phyloP scores from a whole-genome alignment of 2,329 filamentous ascomycete genomes.

The Calonectria ilicicola region DNA sequence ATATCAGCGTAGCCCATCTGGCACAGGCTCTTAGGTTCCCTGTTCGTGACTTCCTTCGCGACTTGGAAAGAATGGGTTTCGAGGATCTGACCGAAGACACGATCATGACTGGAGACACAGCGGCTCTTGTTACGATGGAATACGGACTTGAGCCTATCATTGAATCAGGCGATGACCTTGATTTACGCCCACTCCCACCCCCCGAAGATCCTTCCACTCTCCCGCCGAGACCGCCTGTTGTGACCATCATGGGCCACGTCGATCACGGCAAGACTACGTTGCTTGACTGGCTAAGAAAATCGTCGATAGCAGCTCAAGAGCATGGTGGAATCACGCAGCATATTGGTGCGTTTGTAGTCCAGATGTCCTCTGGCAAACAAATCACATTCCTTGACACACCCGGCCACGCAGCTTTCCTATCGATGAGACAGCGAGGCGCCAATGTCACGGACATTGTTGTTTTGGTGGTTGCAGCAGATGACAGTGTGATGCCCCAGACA shows the following conservation, averaged over 20 bases:
- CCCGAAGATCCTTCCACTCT: slow-evolving; percentile 76
- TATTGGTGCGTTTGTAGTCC: slow-evolving; percentile 96
- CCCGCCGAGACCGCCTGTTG: slow-evolving; percentile 86
- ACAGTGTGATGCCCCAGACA: slow-evolving; percentile 97
- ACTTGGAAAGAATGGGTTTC: slow-evolving; percentile 89
- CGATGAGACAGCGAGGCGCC: slow-evolving; percentile 95
- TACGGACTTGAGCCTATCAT: slow-evolving; percentile 91
- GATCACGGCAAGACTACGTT: slow-evolving; percentile 99
- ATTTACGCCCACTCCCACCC: slow-evolving; percentile 77
- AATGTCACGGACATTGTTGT: slow-evolving; percentile 98
- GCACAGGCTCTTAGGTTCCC: slow-evolving; percentile 80
- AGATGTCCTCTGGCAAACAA: slow-evolving; percentile 84
- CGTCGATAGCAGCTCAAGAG: slow-evolving; percentile 89
- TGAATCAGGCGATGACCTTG: slow-evolving; percentile 72
- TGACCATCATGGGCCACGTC: slow-evolving; percentile 99
- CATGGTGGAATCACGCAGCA: slow-evolving; percentile 98
- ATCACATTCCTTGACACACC: slow-evolving; percentile 98
- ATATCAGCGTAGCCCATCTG: slow-evolving; percentile 88
- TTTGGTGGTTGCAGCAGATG: slow-evolving; percentile 94
- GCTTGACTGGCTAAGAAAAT: slow-evolving; percentile 91
- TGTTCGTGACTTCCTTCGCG: slow-evolving; percentile 76
- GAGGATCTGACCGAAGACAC: slow-evolving; percentile 86
- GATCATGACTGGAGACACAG: slow-evolving; percentile 90
- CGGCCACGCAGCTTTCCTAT: slow-evolving; percentile 93
- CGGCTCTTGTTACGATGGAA: slow-evolving; percentile 89